Base-by-base conservation (phyloP, 345 rosid species). In the Salix purpurea region DNA sequence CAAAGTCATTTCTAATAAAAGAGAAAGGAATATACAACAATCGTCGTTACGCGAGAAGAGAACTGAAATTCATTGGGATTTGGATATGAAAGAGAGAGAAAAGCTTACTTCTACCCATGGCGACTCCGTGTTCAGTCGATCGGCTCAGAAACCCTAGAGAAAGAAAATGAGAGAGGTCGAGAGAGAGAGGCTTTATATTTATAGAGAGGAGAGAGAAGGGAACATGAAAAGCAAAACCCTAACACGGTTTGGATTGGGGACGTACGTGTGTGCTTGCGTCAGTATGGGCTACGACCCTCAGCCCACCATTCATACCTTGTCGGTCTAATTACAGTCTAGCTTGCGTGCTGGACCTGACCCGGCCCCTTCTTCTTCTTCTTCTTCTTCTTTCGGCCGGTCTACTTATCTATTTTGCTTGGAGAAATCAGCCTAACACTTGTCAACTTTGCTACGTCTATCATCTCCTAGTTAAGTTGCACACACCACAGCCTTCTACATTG, bases 101-200 rank as follows among this genome's bases (percentile, higher is more conserved):
- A 58, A 40, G 75, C 90, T 83, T 70, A 88, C 91, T 86, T 68
- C 91, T 80, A 62, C 91, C 91, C 91, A 88, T 88, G 82, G 81
- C 91, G 83, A 13, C 75, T 48, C 3, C 32, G 66, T 5, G 5
- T 68, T 34, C 65, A 2, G 13, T 34, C 2, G 39, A 69, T 4
- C 46, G 8, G 76, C 64, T 50, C 73, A 3, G 12, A 42, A n/a
- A 54, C 50, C n/a, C 65, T 60, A 73, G 28, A 62, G 28, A 46
- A 15, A 24, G 1, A 16, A 68, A 34, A 18, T 34, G 50, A 7
- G 7, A 21, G 6, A 21, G 6, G 8, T 4, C 4, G 12, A 3
- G 1, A 1, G 6, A 3, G 32, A 34, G n/a, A 15, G 26, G n/a
- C 56, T 24, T 26, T 73, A 1, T 24, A 60, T 39, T 61, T 37